Evolutionary conservation across 805 yeast genomes (phyloP).

Genomic region (Kuraishia capsulata): DNA sequence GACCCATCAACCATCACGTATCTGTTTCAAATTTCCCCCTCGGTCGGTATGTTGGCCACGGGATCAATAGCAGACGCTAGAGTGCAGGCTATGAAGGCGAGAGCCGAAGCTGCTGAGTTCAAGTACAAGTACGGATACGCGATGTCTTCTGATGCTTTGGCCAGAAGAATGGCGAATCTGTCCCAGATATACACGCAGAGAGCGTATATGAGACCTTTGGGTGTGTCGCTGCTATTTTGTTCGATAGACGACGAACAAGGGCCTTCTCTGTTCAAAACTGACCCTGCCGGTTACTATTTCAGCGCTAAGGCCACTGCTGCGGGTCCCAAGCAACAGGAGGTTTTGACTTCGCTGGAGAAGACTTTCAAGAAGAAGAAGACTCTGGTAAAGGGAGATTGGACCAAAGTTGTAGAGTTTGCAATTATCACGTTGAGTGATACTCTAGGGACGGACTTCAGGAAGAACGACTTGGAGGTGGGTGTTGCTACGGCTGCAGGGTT

Average conservation of each 20-base stretch:
- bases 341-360: slow-evolving; percentile 82
- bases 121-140: slow-evolving; percentile 92
- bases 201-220: slow-evolving; percentile 97
- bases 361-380: slow-evolving; percentile 58
- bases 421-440: slow-evolving; percentile 80
- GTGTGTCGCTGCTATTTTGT: slow-evolving; percentile 84
- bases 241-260: slow-evolving; percentile 87
- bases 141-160: slow-evolving; percentile 89
- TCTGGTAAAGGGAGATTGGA: slow-evolving; percentile 74
- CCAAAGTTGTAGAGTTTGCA: slow-evolving; percentile 80
- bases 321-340: slow-evolving; percentile 97
- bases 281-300: slow-evolving; percentile 94
- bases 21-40: slow-evolving; percentile 71
- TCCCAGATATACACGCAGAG: slow-evolving; percentile 95
- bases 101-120: slow-evolving; percentile 94
- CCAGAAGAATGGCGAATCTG: slow-evolving; percentile 92
- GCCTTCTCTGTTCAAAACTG: slow-evolving; percentile 84
- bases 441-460: slow-evolving; percentile 86
- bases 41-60: slow-evolving; percentile 84
- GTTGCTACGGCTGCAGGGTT: slow-evolving; percentile 70
- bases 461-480: slow-evolving; percentile 89
- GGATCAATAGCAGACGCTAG: slow-evolving; percentile 97
- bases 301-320: slow-evolving; percentile 90
- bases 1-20: slow-evolving; percentile 85
- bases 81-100: slow-evolving; percentile 80